A percentile compares a stretch with the other conserved stretches of the same genome.
Evolutionary conservation across 2,329 filamentous ascomycete genomes (phyloP).

Genomic region (Aspergillus pseudoterreus): DNA sequence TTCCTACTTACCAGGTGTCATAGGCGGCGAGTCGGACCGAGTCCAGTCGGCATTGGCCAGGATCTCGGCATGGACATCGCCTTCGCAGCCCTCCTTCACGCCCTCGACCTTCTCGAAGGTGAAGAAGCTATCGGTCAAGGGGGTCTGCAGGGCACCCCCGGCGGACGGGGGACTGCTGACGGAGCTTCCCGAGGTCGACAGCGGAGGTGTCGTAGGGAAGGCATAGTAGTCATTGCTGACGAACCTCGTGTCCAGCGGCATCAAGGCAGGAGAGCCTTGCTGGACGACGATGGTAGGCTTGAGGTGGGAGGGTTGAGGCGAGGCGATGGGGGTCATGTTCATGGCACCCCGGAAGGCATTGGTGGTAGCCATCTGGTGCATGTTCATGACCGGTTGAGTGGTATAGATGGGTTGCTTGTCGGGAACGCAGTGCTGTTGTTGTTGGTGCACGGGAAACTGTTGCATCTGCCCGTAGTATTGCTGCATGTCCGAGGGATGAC

Average conservation of each 20-base stretch:
- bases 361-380: constrained; percentile 40
- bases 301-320: constrained; percentile 68
- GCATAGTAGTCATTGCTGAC: constrained; percentile 60
- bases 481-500: constrained; percentile 53
- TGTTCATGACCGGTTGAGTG: constrained; percentile 43
- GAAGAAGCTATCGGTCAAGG: constrained; percentile 75
- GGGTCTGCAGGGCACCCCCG: constrained; percentile 75
- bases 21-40: constrained; percentile 72
- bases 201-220: constrained; percentile 80
- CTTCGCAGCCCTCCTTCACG: constrained; percentile 68
- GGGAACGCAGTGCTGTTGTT: constrained; percentile 21
- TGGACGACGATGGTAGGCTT: constrained; percentile 70
- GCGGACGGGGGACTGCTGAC: constrained; percentile 79
- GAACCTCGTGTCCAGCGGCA: constrained; percentile 73
- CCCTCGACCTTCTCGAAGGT: constrained; percentile 64
- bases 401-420: constrained; percentile 35
- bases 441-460: constrained; percentile 23
- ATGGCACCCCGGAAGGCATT: constrained; percentile 40
- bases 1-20: constrained; percentile 77
- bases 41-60: constrained; percentile 73
- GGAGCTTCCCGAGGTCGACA: constrained; percentile 79
- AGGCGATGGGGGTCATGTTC: constrained; percentile 65
- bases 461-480: constrained; percentile 43
- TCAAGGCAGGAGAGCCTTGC: constrained; percentile 51
- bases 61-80: constrained; percentile 67